Evolutionary conservation across 2,329 filamentous ascomycete genomes (phyloP).

Genomic region (Neonectria hederae): DNA sequence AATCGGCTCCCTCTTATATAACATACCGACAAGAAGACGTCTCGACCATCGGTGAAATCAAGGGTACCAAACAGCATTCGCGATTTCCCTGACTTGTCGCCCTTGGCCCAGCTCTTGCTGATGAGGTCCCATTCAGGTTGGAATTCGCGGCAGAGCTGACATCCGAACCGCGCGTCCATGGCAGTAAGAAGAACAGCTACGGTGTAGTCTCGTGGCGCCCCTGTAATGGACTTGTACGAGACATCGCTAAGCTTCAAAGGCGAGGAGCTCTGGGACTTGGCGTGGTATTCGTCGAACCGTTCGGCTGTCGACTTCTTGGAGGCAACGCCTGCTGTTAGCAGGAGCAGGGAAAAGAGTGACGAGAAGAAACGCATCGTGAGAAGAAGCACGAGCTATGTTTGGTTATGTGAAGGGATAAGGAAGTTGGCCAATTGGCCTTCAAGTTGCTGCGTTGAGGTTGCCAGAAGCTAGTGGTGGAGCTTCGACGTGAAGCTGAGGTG

Average conservation of each 20-base stretch:
- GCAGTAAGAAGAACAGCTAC: constrained; percentile 87
- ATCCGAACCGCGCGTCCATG: constrained; percentile 83
- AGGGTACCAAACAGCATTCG: constrained; percentile 83
- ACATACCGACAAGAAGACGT: constrained; percentile 83
- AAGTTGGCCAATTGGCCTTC: constrained; percentile 40
- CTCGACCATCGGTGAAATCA: constrained; percentile 87
- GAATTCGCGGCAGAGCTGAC: constrained; percentile 87
- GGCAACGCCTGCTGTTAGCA: constrained; percentile 69
- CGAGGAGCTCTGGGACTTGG: constrained; percentile 70
- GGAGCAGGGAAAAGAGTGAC: constrained; percentile 69
- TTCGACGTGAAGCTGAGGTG: constrained; percentile 48
- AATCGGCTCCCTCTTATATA: background rate
- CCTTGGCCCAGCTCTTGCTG: constrained; percentile 85
- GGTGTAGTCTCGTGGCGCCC: constrained; percentile 83
- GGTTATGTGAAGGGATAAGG: constrained; percentile 6
- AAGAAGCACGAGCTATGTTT: constrained; percentile 11
- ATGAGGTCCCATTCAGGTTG: constrained; percentile 94
- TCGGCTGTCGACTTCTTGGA: constrained; percentile 71
- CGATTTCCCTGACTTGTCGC: constrained; percentile 78
- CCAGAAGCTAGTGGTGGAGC: constrained; percentile 25
- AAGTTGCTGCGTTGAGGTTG: constrained; percentile 19
- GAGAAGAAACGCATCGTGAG: constrained; percentile 75
- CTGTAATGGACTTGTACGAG: constrained; percentile 79
- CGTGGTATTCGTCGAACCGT: constrained; percentile 76
- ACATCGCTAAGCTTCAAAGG: constrained; percentile 83